Evolutionary conservation across 768 basidiomycete species (phyloP).

Genomic region (Dictyophora rubrovolvata): DNA sequence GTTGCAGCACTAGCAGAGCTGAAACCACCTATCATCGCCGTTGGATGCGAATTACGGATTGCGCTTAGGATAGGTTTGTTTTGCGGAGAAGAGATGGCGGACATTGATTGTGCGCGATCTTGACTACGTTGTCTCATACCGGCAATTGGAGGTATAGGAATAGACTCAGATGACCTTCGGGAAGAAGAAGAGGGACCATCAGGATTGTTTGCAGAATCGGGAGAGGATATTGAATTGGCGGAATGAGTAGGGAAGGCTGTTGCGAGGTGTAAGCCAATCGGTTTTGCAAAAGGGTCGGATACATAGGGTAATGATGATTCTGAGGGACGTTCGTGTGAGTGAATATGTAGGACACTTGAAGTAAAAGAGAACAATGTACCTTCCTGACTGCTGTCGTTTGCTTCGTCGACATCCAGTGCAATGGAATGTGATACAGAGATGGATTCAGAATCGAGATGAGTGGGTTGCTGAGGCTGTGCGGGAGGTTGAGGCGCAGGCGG

Average conservation of each 20-base stretch:
- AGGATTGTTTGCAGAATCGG: constrained; percentile 29
- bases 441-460: constrained; percentile 16
- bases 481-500: constrained; percentile 10
- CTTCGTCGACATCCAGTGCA: constrained; percentile 45
- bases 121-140: constrained; percentile 47
- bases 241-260: constrained; percentile 1
- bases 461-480: constrained; percentile 11
- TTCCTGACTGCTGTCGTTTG: constrained; percentile 24
- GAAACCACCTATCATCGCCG: not conserved
- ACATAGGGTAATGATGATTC: constrained; percentile 5
- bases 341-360: not conserved
- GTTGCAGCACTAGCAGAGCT: constrained; percentile 22
- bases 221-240: constrained; percentile 14
- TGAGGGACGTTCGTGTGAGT: not conserved
- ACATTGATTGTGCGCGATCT: constrained; percentile 73
- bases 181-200: constrained; percentile 26
- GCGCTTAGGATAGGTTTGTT: constrained; percentile 35
- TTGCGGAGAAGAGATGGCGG: constrained; percentile 41
- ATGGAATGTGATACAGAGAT: constrained; percentile 32
- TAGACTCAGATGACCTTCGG: constrained; percentile 63
- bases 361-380: constrained; percentile 14
- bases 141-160: constrained; percentile 41
- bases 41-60: constrained; percentile 2
- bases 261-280: not conserved
- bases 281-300: not conserved